These are phyloP conservation scores for Yamadazyma atmosphaerica DNA, from an alignment of 1,139 yeast genomes.

Conservation along the genomic window DNA sequence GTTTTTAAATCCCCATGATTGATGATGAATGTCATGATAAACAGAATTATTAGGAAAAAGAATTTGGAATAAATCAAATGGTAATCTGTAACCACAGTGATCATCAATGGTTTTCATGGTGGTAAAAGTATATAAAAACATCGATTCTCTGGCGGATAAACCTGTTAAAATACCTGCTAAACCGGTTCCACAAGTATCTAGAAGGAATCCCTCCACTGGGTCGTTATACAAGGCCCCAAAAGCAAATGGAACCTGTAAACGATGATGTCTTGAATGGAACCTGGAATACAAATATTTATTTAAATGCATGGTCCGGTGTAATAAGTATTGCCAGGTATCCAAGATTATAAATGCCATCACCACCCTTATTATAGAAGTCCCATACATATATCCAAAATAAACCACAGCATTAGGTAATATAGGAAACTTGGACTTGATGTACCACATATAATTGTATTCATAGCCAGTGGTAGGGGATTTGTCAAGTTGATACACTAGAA, in stretches of 20 bases:
- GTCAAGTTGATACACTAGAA: constrained; percentile 54
- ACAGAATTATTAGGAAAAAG: constrained; percentile 93
- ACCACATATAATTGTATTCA: constrained; percentile 72
- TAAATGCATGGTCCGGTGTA: constrained; percentile 86
- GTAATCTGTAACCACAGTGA: constrained; percentile 94
- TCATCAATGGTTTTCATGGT: constrained; percentile 97
- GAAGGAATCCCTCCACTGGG: constrained; percentile 86
- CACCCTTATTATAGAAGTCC: constrained; percentile 57
- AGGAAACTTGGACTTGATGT: constrained; percentile 33
- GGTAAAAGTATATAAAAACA: constrained; percentile 76
- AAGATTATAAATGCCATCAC: constrained; percentile 67
- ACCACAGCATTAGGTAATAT: constrained; percentile 46
- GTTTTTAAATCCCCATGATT: constrained; percentile 89
- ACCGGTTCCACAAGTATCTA: constrained; percentile 93
- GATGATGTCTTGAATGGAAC: constrained; percentile 93
- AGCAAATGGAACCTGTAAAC: constrained; percentile 93
- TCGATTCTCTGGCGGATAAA: constrained; percentile 73
- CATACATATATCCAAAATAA: constrained; percentile 57
- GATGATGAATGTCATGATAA: constrained; percentile 97
- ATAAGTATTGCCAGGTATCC: constrained; percentile 93
- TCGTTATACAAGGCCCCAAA: constrained; percentile 95
- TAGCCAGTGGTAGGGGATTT: constrained; percentile 68
- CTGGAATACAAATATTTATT: constrained; percentile 72
- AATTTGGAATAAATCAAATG: constrained; percentile 85
- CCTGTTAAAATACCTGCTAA: constrained; percentile 64